These are phyloP conservation scores for Chlamydomonas eustigma DNA, from an alignment of 139 green algal genomes.

Conservation along the genomic window DNA sequence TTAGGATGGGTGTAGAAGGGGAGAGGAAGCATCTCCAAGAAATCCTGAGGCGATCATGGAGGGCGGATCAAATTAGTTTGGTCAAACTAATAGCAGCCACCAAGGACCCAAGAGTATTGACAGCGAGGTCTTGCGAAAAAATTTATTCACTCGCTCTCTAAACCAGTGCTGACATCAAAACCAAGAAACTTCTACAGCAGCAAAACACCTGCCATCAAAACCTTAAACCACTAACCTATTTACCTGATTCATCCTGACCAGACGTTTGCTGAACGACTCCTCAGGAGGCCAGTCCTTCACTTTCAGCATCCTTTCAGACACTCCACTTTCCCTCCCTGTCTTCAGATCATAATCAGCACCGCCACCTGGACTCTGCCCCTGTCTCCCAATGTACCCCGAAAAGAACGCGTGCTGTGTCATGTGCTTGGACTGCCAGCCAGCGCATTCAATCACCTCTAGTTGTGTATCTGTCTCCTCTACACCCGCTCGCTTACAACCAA, in stretches of 20 bases:
- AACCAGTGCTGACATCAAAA: not conserved
- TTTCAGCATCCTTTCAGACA: conserved; percentile 63
- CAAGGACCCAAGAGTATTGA: too few relatives aligned
- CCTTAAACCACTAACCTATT: too few relatives aligned
- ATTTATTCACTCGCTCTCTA: not conserved
- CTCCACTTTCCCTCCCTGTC: not conserved
- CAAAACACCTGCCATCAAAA: too few relatives aligned
- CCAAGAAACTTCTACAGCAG: too few relatives aligned
- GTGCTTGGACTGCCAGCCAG: not conserved
- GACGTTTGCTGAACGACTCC: conserved; percentile 34
- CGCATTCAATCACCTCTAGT: not conserved
- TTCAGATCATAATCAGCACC: not conserved
- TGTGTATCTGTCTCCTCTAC: not conserved
- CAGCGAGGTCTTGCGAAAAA: not conserved
- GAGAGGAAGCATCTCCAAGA: conserved; percentile 33
- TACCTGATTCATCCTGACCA: conserved; percentile 54
- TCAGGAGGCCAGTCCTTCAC: conserved; percentile 84
- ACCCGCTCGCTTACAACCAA: conserved; percentile 6
- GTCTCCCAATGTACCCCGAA: not conserved
- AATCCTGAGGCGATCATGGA: too few relatives aligned
- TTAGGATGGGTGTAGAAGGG: conserved; percentile 32
- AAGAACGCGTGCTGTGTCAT: conserved; percentile 21
- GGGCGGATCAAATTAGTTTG: too few relatives aligned
- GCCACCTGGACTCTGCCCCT: not conserved
- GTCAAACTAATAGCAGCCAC: too few relatives aligned